A percentile compares a stretch with the other conserved stretches of the same genome.
phyloP scores from a whole-genome alignment of 106 monocot species.

The Gastrodia elata region DNA sequence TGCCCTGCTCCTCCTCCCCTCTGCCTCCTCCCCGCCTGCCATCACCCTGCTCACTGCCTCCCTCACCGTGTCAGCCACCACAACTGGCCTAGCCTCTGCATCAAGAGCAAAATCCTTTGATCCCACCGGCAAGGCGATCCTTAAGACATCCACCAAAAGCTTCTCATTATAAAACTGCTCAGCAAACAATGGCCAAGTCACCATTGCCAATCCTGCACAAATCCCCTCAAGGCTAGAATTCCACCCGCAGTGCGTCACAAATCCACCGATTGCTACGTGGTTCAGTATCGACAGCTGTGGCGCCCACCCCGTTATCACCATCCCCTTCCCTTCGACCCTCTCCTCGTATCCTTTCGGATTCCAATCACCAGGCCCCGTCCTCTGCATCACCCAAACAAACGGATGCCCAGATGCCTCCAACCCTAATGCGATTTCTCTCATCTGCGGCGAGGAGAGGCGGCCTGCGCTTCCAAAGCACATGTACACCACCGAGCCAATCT shows the following conservation, averaged over 20 bases:
- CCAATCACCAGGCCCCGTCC: background rate
- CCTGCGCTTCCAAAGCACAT: conserved; percentile 42
- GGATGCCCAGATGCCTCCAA: conserved; percentile 14
- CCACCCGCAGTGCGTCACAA: conserved; percentile 70
- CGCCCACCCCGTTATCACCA: conserved; percentile 24
- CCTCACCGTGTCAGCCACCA: conserved; percentile 19
- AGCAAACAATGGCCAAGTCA: conserved; percentile 40
- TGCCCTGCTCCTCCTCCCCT: conserved; percentile 21
- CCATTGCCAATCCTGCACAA: conserved; percentile 36
- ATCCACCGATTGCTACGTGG: conserved; percentile 46
- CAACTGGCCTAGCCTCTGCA: conserved; percentile 1
- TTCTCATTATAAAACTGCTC: conserved; percentile 42
- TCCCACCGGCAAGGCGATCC: conserved; percentile 18
- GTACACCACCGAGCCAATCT: conserved; percentile 30
- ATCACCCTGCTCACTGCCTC: conserved; percentile 26
- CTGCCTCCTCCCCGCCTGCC: conserved; percentile 14
- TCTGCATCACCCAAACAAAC: conserved; percentile 29
- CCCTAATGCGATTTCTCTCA: conserved; percentile 11
- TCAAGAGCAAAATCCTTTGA: background rate
- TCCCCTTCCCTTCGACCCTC: conserved; percentile 13
- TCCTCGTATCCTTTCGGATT: conserved; percentile 11
- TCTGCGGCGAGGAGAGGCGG: conserved; percentile 6
- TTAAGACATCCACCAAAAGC: conserved; percentile 32
- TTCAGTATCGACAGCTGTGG: conserved; percentile 43
- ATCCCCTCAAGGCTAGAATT: conserved; percentile 50